Evolutionary conservation across 768 basidiomycete species (phyloP).

Genomic region (Clitopilus hobsonii): DNA sequence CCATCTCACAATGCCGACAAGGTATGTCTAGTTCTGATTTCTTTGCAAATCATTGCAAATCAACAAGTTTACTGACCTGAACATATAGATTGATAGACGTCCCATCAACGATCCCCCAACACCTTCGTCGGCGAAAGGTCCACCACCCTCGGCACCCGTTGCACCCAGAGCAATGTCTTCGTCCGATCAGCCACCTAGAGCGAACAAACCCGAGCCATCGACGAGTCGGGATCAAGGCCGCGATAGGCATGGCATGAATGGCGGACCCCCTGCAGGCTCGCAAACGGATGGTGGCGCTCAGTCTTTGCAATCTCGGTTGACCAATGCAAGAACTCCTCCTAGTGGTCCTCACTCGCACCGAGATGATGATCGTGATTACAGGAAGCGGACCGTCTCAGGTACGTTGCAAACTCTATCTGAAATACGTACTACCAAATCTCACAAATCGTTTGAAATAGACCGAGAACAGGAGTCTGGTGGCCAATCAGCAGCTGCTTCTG

Average conservation of each 20-base stretch:
- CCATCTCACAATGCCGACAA: constrained; percentile 44
- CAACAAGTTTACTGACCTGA: constrained; percentile 21
- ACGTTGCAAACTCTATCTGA: constrained; percentile 16
- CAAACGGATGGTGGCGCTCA: constrained; percentile 25
- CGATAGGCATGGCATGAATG: constrained; percentile 35
- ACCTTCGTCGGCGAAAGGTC: constrained; percentile 30
- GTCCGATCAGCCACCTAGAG: constrained; percentile 33
- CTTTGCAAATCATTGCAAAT: constrained; percentile 2
- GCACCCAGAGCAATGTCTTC: constrained; percentile 70
- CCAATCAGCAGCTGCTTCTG: not conserved
- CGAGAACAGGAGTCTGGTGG: constrained; percentile 52
- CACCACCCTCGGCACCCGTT: constrained; percentile 63
- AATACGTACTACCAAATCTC: constrained; percentile 2
- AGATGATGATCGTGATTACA: constrained; percentile 63
- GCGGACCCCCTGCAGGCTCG: constrained; percentile 12
- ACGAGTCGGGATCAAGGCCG: constrained; percentile 44
- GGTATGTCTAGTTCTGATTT: constrained; percentile 32
- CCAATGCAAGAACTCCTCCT: constrained; percentile 48
- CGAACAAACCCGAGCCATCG: constrained; percentile 31
- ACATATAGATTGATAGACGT: constrained; percentile 53
- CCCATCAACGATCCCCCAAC: constrained; percentile 42
- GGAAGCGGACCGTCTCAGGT: constrained; percentile 73
- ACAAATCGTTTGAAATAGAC: constrained; percentile 31
- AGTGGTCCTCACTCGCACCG: constrained; percentile 33
- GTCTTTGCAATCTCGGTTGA: constrained; percentile 41